Conservation (phyloP, 192 early-diverging fungal species). For the Rhizophagus sp. region DNA sequence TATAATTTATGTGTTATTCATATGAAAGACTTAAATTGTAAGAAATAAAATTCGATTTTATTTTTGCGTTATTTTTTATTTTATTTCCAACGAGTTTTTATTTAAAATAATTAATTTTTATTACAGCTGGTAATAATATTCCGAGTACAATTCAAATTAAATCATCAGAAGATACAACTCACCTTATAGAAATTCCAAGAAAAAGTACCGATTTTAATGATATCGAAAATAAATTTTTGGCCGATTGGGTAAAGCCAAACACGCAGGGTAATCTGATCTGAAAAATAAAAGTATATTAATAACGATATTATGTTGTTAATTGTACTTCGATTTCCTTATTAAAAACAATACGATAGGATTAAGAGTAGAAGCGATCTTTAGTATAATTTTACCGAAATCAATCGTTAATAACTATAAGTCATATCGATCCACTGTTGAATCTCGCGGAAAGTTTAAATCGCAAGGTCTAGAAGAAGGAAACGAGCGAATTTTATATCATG, state of each 20-base stretch:
- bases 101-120: no score
- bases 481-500: constrained; percentile 26
- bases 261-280: not conserved
- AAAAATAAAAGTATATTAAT: not conserved
- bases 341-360: not conserved
- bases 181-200: not conserved
- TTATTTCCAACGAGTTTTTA: not conserved
- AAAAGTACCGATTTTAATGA: not conserved
- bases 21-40: not conserved
- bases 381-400: not conserved
- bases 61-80: not conserved
- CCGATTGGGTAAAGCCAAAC: constrained; percentile 19
- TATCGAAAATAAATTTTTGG: constrained; percentile 2
- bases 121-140: not conserved
- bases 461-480: constrained; percentile 1
- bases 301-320: not conserved
- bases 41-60: not conserved
- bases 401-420: constrained; percentile 10
- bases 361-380: constrained; percentile 14
- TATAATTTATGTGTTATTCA: not conserved
- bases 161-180: not conserved
- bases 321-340: not conserved
- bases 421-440: not conserved
- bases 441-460: not conserved
- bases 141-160: not conserved